Evolutionary conservation across 2,329 filamentous ascomycete species (phyloP), one percentile per base, ranked within the genome.

Genomic region (Pleoardoris graminearum): DNA sequence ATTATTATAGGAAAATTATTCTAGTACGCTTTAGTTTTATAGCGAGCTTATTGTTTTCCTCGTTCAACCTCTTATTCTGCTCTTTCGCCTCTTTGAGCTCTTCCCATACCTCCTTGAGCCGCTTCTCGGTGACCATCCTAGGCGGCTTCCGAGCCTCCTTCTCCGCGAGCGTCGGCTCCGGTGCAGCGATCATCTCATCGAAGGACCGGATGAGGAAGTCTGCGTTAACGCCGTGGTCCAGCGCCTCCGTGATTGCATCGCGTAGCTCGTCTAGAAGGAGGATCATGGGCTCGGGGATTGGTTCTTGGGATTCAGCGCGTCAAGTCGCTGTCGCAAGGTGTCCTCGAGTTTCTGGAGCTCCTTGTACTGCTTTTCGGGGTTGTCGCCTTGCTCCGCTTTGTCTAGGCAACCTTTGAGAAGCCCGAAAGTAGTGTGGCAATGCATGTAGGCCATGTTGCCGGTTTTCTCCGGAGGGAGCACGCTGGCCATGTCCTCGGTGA

Each of bases 21-120:
- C n/a, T n/a, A n/a, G n/a, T n/a, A n/a, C n/a, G n/a, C n/a, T n/a
- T n/a, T n/a, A n/a, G 33, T 11, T 45, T 33, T 25, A 62, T 23
- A 1, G 44, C 37, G 16, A 67, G 27, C 1, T 39, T 22, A n/a
- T 68, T 66, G 17, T 65, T 63, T 51, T 65, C 63, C 32, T 58
- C 54, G 17, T 64, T 66, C 35, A 66, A 49, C 43, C 48, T 57
- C 23, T 38, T 32, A 7, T 58, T 60, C 51, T 50, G 60, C 25
- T 48, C 49, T 5, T 55, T 53, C 23, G 55, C 57, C 14, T 42
- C 50, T 8, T 22, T 25, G 8, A 63, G 56, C 46, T 59, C 58
- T 0, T 55, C 56, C 29, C 41, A 41, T 12, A 57, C 46, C 16
- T 58, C 53, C 47, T 57, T 55, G 14, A 53, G 49, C 23, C 50